Base-by-base conservation (phyloP, 805 yeast genomes). In the Cyberlindnera misumaiensis region DNA sequence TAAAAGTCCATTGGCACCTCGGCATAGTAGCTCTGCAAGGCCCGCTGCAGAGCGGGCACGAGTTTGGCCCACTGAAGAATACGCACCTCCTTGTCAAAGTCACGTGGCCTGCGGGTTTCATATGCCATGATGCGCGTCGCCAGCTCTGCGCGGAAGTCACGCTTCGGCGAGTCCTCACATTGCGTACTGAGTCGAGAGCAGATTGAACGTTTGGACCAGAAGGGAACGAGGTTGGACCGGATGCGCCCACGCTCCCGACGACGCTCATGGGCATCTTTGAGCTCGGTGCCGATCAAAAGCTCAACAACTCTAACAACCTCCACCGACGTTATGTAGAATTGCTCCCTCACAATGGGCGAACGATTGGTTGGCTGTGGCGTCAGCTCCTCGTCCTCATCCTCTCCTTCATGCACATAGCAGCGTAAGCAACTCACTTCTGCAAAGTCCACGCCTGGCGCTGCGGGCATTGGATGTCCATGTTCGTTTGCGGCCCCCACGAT, bases 291-390 rank as follows among this genome's bases (percentile, higher is more conserved):
- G 45, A 79, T 75, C 33, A 79, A 53, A 36, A 77, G 53, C 57
- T 79, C 84, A 24, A 79, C 80, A 46, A 79, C 72, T 55, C 72
- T 77, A 45, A 79, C 72, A 15, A 79, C 83, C 51, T 79, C 85
- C 27, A 79, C 83, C 40, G 79, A 71, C 1, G 85, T 79, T 40
- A 79, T 74, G 59, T 77, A 78, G 52, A 51, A 58, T 7, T 41
- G 37, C 25, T 51, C 46, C 28, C 38, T 39, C 24, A 20, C 24
- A 20, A 8, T 20, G n/a, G n/a, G n/a, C n/a, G 3, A 42, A 34
- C 44, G 63, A 65, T 1, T 9, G n/a, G 16, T 62, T 65, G 34
- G 53, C 55, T 58, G n/a, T n/a, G n/a, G n/a, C n/a, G n/a, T n/a
- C n/a, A n/a, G n/a, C 22, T 53, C 51, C 7, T 53, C 59, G 20